Conservation (phyloP, 1,139 yeast genomes). For the Zygotorulaspora mrakii region DNA sequence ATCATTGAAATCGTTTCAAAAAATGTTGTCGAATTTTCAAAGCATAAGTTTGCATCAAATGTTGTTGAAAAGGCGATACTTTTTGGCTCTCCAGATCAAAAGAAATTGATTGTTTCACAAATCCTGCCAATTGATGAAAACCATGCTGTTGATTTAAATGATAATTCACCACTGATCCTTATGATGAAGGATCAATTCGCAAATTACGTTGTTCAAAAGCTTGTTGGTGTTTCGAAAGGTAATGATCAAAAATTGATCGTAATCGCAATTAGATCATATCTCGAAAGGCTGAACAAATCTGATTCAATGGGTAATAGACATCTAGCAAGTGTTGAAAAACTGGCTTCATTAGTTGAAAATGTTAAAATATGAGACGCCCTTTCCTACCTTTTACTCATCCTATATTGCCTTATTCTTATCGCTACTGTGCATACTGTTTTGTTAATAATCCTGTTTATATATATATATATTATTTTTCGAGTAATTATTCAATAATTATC, state of each 20-base stretch:
- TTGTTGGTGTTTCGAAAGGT: constrained; percentile 76
- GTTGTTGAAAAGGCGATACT: constrained; percentile 93
- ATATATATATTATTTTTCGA: constrained; percentile 10
- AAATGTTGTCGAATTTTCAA: constrained; percentile 75
- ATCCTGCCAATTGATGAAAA: constrained; percentile 38
- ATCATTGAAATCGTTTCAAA: constrained; percentile 50
- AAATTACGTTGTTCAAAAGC: constrained; percentile 91
- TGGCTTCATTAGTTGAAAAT: constrained; percentile 44
- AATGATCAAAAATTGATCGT: constrained; percentile 61
- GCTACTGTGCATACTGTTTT: constrained; percentile 15
- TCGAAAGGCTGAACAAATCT: constrained; percentile 33
- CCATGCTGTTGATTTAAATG: constrained; percentile 44
- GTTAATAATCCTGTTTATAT: constrained; percentile 9
- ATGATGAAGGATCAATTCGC: constrained; percentile 99
- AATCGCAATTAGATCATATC: constrained; percentile 55
- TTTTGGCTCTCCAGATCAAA: constrained; percentile 61
- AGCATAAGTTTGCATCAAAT: constrained; percentile 96
- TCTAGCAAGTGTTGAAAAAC: constrained; percentile 79
- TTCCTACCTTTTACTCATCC: constrained; percentile 3
- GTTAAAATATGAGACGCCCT: constrained; percentile 24
- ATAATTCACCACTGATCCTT: constrained; percentile 61
- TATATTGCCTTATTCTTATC: constrained; percentile 10
- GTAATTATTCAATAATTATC: no score
- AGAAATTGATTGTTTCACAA: constrained; percentile 51
- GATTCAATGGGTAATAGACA: constrained; percentile 51